Base-by-base conservation (phyloP, 2,329 filamentous ascomycete genomes). In the Botrytis fabae region DNA sequence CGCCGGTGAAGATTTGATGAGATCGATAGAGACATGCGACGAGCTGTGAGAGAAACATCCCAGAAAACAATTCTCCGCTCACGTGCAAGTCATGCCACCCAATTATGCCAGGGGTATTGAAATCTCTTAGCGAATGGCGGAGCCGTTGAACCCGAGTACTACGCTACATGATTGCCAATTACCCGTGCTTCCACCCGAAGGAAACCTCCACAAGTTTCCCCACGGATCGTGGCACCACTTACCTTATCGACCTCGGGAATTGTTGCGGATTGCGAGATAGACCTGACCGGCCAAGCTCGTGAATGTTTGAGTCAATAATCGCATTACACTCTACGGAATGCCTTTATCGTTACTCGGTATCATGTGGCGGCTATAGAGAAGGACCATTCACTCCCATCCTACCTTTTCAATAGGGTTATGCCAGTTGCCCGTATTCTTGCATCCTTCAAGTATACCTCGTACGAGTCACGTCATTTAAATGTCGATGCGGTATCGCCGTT, bases 61-160 rank as follows among this genome's bases (percentile, higher is more conserved):
- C 22, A 22, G 25, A 22, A 68, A 51, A 28, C 18, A 12, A 44
- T 42, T 20, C 35, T 5, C 8, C 28, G n/a, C 35, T 28, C 22
- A 10, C 16, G 35, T n/a, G 25, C 48, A 8, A 57, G 18, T 42
- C 48, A 57, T 18, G n/a, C 46, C 25, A 57, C 14, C n/a, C n/a
- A 16, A 42, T 32, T 2, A 32, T 42, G 16, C 25, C 64, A 54
- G 48, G 48, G 64, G 18, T 14, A 16, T 65, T 32, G 10, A n/a
- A 32, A 48, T n/a, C 28, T 14, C 48, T 68, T 57, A 68, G 65
- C 65, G 65, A 68, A 42, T 20, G 38, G 35, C n/a, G 18, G n/a
- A 40, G 22, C n/a, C 18, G 25, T 42, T 18, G 10, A 64, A 28
- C 48, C 65, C 65, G 65, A 68, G 35, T 68, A 40, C 46, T 35